Base-by-base conservation (phyloP, 257 asterid genomes). In the Plantago elongata region DNA sequence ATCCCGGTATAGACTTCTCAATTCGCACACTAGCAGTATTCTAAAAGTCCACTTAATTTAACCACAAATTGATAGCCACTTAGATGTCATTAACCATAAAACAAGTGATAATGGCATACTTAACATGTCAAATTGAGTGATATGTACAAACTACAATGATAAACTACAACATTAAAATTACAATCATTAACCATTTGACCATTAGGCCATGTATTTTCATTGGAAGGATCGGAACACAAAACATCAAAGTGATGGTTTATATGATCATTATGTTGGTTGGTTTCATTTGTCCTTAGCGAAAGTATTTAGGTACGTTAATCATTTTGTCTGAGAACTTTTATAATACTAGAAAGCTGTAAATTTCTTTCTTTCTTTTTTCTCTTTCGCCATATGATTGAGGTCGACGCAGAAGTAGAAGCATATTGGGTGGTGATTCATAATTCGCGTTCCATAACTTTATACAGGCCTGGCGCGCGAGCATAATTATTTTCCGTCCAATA, bases 181-280 rank as follows among this genome's bases (percentile, higher is more conserved):
- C 48, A 75, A 60, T 70, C 64, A 73, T 73, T 65, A 15, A 30
- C 27, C 52, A 50, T 17, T 66, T 62, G 64, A 69, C 61, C 65
- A 60, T 62, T 61, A 66, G 59, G 64, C 60, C 48, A 14, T 66
- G 44, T 51, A 58, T 61, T 68, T 63, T 73, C 14, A 48, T 61
- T 75, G 65, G 56, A 63, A 69, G 50, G 76, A 72, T 57, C 13
- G 64, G 70, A 66, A 56, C 52, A 48, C 27, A 22, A 22, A 60
- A 51, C 48, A 55, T 51, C 68, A 43, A 3, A 62, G 59, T 64
- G 49, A 54, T 55, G 27, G 62, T 57, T 66, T 54, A 57, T 64
- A 22, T 16, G 54, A 52, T 71, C 66, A 62, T 71, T 9, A 37
- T 51, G 71, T 64, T 74, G 71, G 83, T 68, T 77, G 75, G 61